Base-by-base conservation (phyloP, 2,329 filamentous ascomycete genomes). In the Pseudohalonectria lignicola region DNA sequence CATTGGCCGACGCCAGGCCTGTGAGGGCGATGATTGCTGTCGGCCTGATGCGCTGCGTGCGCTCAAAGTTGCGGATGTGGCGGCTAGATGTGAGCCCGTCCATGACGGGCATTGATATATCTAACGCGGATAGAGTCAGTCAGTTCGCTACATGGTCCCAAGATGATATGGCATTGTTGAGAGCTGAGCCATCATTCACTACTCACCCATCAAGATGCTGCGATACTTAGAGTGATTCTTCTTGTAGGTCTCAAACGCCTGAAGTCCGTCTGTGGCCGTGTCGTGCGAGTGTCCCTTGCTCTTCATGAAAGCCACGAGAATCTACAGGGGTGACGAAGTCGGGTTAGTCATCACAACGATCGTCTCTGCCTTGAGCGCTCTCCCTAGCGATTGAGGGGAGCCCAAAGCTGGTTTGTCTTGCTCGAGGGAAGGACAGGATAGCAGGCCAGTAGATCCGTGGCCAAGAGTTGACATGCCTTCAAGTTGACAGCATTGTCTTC, bases 71-170 rank as follows among this genome's bases (percentile, higher is more conserved):
- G 1, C 71, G 60, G 12, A 75, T 73, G n/a, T 57, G 54, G 1
- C 63, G 53, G 2, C 69, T 72, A 0, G 66, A 63, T 13, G 66
- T 66, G 3, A 72, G 61, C 0, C 69, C 69, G 42, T 76, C 66
- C 48, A 76, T 67, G 3, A 74, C 53, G 0, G 73, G 73, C 73
- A 77, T 76, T 39, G 63, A 72, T 2, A 75, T 66, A 44, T 76
- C 72, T 47, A 16, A 15, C 26, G 26, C n/a, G n/a, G n/a, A n/a
- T n/a, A n/a, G n/a, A n/a, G n/a, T n/a, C n/a, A n/a, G n/a, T n/a
- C n/a, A n/a, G n/a, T n/a, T n/a, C n/a, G n/a, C n/a, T n/a, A n/a
- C n/a, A n/a, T n/a, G 8, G 5, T 17, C 7, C 7, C 6, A 11
- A 29, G 10, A 29, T n/a, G n/a, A 23, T 20, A 37, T 6, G 30